Base-by-base conservation (phyloP, 306 rosid genomes). In the Cucumis hystrix region DNA sequence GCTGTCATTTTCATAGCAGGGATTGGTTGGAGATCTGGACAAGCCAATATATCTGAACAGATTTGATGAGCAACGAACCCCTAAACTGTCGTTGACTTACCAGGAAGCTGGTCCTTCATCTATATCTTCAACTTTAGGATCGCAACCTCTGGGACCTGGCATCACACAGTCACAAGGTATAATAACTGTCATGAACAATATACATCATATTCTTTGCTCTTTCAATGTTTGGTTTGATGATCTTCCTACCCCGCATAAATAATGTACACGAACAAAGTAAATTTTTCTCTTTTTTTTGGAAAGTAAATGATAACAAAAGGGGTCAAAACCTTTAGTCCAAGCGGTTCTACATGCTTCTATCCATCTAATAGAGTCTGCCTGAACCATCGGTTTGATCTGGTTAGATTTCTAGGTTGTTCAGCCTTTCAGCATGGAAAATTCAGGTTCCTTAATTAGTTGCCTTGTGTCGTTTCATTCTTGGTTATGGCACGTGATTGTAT, bases 111-210 rank as follows among this genome's bases (percentile, higher is more conserved):
- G 70, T 5, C 84, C 76, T 12, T 52, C 54, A 1, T 47, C 54
- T 35, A n/a, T 43, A 23, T 54, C 62, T 72, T 72, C 77, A 61
- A 78, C 77, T 69, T 80, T 68, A 68, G 83, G 47, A 63, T 72
- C 63, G 47, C 84, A 77, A 35, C 58, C 69, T 20, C 40, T 75
- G 25, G 69, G 35, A 21, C 41, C 74, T 14, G 75, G 82, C 43
- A 12, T 66, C 57, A 9, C 23, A 49, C 80, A 25, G 13, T 84
- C 49, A 30, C 77, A 86, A 84, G 89, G 89, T 90, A 83, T 56
- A 37, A 75, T 15, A 73, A 6, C 9, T 6, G 11, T 73, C 39
- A 25, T 33, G 35, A 52, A 16, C 5, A 13, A 47, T 71, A 49
- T 70, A 11, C 28, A n/a, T 2, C 25, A 12, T 79, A 18, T 72